Conservation (phyloP, 768 basidiomycete species). For the Xerocomus spinulosus region DNA sequence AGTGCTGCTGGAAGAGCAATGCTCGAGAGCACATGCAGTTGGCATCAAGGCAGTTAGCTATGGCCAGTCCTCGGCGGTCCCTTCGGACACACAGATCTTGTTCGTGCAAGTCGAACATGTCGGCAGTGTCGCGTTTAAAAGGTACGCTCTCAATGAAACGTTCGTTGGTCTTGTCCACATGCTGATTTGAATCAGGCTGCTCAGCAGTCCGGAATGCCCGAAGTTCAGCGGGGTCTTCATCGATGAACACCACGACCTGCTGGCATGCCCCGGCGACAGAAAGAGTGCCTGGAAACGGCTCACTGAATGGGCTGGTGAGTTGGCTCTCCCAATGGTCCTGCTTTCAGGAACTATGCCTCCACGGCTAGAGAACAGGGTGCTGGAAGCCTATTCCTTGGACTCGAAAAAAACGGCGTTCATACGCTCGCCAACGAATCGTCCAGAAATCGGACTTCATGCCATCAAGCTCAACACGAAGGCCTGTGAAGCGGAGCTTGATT, state of each 20-base stretch:
- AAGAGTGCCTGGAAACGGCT: background rate
- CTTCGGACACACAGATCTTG: background rate
- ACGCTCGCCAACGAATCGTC: background rate
- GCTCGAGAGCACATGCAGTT: background rate
- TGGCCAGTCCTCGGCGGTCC: background rate
- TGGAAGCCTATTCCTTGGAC: too few relatives aligned
- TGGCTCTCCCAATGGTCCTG: background rate
- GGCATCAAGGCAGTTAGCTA: background rate
- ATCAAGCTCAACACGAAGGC: background rate
- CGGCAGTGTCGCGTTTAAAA: background rate
- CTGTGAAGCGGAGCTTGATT: background rate
- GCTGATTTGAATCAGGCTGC: background rate
- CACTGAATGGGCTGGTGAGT: background rate
- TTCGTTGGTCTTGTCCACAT: background rate
- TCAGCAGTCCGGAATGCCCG: background rate
- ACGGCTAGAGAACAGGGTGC: too few relatives aligned
- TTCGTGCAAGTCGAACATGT: constrained; percentile 10
- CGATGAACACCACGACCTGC: constrained; percentile 7
- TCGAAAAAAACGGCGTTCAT: background rate
- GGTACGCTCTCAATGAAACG: background rate
- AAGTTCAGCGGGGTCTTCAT: constrained; percentile 1
- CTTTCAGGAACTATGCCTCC: constrained; percentile 1
- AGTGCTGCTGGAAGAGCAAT: constrained; percentile 6
- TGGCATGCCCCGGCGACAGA: background rate
- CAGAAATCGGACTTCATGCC: constrained; percentile 2